These are phyloP conservation scores for Chlorella sp. DNA, from an alignment of 139 green algal species.

Conservation along the genomic window DNA sequence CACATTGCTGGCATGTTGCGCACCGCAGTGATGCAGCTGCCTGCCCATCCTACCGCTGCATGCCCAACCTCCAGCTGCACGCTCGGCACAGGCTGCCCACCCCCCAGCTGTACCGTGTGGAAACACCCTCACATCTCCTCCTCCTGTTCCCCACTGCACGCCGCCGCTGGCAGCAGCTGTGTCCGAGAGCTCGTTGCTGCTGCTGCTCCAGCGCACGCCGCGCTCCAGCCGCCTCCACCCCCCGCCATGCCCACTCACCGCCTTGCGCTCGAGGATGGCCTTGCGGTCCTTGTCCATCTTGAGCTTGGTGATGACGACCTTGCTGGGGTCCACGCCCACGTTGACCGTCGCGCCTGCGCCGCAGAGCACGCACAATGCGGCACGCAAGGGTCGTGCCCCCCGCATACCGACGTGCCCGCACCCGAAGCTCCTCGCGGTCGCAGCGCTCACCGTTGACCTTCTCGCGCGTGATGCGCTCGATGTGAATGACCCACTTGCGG, in stretches of 20 bases:
- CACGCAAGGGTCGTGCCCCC: too few relatives aligned
- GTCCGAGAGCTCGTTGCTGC: background rate
- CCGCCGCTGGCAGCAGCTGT: background rate
- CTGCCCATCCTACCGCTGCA: too few relatives aligned
- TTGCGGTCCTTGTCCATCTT: slow-evolving; percentile 99
- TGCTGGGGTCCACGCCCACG: slow-evolving; percentile 95
- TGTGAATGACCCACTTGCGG: slow-evolving; percentile 99
- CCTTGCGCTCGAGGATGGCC: slow-evolving; percentile 89
- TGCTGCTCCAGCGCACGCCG: background rate
- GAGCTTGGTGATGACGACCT: slow-evolving; percentile 98
- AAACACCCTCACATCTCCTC: too few relatives aligned
- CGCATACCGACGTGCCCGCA: too few relatives aligned
- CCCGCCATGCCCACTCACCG: slow-evolving; percentile 33
- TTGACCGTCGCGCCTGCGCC: slow-evolving; percentile 78
- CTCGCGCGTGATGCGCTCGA: slow-evolving; percentile 96
- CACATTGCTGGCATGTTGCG: too few relatives aligned
- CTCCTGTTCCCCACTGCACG: too few relatives aligned
- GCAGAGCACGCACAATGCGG: background rate
- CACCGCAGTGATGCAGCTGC: too few relatives aligned
- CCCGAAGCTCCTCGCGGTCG: too few relatives aligned
- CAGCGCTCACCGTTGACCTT: slow-evolving; percentile 93
- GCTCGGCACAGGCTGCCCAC: too few relatives aligned
- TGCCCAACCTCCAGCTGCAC: too few relatives aligned
- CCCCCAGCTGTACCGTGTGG: too few relatives aligned
- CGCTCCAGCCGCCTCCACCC: too few relatives aligned